Percentiles rank a stretch among this genome's conserved stretches.
phyloP scores from a whole-genome alignment of 1,284 basidiomycete species.

The Malassezia arunalokei region DNA sequence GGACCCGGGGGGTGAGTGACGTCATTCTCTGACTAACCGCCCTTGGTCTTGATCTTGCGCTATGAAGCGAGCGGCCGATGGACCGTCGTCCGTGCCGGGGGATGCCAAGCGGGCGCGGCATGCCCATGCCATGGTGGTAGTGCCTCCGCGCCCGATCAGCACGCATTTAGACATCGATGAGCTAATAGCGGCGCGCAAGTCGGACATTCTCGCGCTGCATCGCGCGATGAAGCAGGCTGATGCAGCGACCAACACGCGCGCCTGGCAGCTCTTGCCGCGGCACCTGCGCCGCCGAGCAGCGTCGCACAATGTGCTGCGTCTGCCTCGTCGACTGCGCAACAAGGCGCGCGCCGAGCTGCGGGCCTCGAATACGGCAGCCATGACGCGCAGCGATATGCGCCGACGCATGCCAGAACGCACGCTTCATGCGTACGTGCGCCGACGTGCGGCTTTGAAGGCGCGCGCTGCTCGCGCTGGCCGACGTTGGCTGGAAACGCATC shows the following conservation, averaged over 20 bases:
- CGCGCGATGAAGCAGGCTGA: constrained; percentile 14
- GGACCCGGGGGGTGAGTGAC: too few relatives aligned
- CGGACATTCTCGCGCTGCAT: constrained; percentile 13
- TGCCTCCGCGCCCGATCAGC: neutral
- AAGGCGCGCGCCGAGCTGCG: constrained; percentile 37
- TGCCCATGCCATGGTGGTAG: neutral
- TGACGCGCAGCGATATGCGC: constrained; percentile 24
- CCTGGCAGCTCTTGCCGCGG: constrained; percentile 44
- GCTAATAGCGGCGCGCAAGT: constrained; percentile 3
- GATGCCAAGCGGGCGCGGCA: neutral
- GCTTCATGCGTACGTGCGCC: constrained; percentile 18
- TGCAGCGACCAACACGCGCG: constrained; percentile 26
- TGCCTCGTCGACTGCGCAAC: constrained; percentile 30
- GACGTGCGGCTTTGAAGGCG: constrained; percentile 20
- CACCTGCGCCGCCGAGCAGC: constrained; percentile 36
- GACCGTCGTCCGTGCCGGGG: neutral
- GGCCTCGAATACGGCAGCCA: constrained; percentile 32
- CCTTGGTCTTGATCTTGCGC: neutral
- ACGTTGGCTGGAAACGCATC: constrained; percentile 44
- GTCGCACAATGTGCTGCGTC: constrained; percentile 40
- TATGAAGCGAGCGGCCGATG: constrained; percentile 1
- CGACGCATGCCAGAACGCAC: constrained; percentile 25
- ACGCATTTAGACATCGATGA: constrained; percentile 8
- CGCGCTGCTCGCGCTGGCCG: constrained; percentile 22
- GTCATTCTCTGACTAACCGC: too few relatives aligned